phyloP scores from a whole-genome alignment of 2,329 filamentous ascomycete genomes.

The Bisporella sp. region DNA sequence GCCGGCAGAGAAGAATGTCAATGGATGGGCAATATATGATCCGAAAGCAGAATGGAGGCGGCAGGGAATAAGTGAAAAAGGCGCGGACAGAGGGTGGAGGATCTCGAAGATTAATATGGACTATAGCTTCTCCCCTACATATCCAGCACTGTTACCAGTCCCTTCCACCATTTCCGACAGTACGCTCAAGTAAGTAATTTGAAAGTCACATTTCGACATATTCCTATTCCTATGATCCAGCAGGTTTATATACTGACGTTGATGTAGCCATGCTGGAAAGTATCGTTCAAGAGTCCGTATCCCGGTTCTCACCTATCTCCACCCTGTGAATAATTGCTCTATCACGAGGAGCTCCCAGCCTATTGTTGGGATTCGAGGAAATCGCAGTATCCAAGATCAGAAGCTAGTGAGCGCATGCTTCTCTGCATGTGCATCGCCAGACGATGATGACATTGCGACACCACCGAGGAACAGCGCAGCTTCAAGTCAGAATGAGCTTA shows the following conservation, averaged over 20 bases:
- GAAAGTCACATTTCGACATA: neutral
- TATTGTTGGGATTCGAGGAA: conserved; percentile 74
- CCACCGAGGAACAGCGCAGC: conserved; percentile 31
- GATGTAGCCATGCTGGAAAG: conserved; percentile 64
- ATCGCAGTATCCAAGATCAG: conserved; percentile 93
- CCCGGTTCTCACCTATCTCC: conserved; percentile 87
- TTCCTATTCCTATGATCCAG: too few relatives aligned
- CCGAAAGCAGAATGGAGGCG: conserved; percentile 77
- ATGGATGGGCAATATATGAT: conserved; percentile 83
- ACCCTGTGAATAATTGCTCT: conserved; percentile 92
- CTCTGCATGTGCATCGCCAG: conserved; percentile 44
- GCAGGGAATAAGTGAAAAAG: conserved; percentile 79
- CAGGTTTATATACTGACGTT: neutral
- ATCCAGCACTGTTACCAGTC: conserved; percentile 78
- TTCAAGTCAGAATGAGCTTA: conserved; percentile 45
- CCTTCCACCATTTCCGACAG: conserved; percentile 93
- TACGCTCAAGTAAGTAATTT: conserved; percentile 58
- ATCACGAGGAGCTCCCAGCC: conserved; percentile 95
- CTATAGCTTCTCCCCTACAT: conserved; percentile 88
- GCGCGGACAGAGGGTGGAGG: conserved; percentile 61
- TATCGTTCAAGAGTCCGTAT: conserved; percentile 88
- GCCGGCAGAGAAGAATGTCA: conserved; percentile 63
- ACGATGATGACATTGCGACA: conserved; percentile 19
- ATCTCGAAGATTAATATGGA: conserved; percentile 85
- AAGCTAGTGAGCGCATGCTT: conserved; percentile 90